phyloP scores from a whole-genome alignment of 495 filamentous ascomycete genomes.

The Xylaria nigripes region DNA sequence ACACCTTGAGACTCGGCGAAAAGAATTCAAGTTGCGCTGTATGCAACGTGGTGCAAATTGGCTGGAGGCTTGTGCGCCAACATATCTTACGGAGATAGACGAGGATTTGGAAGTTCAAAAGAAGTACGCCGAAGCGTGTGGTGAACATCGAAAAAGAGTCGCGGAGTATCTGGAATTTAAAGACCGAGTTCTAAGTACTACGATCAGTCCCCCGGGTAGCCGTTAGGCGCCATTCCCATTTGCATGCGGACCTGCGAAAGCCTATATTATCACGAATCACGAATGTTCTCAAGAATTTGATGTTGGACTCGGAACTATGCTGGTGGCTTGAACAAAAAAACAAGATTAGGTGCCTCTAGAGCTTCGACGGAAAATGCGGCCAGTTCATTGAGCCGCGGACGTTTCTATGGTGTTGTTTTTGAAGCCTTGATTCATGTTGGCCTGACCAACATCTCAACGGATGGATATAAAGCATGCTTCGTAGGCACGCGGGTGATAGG shows the following conservation, averaged over 20 bases:
- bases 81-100: constrained; percentile 8
- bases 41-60: constrained; percentile 21
- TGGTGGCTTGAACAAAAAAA: neutral
- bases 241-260: neutral
- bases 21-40: constrained; percentile 40
- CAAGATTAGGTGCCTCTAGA: neutral
- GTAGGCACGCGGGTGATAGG: neutral
- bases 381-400: neutral
- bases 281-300: neutral
- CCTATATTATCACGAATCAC: neutral
- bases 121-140: constrained; percentile 5
- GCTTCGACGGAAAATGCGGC: neutral
- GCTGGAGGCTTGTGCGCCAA: constrained; percentile 37
- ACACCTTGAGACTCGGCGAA: constrained; percentile 60
- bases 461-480: constrained; percentile 3
- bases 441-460: neutral
- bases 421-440: neutral
- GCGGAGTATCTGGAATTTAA: constrained; percentile 6
- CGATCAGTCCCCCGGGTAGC: neutral
- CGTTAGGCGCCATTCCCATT: neutral
- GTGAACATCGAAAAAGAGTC: constrained; percentile 7
- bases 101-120: constrained; percentile 11
- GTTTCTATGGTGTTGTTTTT: constrained; percentile 2
- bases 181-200: constrained; percentile 11
- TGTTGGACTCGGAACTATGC: neutral